Conservation (phyloP, 352 stramenopile genomes). For the Globisporangium takayamanum region DNA sequence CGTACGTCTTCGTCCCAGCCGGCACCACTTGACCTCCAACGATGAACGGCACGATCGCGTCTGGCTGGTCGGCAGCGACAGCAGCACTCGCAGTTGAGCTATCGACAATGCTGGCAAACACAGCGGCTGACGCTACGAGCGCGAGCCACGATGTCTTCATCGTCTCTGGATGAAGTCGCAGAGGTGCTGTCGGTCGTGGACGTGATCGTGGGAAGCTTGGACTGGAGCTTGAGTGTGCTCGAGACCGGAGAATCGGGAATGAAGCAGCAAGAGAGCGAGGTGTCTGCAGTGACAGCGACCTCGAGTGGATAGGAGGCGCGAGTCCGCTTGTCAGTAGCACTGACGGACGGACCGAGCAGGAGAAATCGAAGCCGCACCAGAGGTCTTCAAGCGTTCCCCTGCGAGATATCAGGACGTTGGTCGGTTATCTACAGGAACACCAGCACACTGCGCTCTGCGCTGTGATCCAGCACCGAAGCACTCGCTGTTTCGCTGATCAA, state of each 20-base stretch:
- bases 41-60: conserved; percentile 34
- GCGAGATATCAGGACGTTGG: too few relatives aligned
- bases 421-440: too few relatives aligned
- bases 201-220: too few relatives aligned
- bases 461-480: too few relatives aligned
- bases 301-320: too few relatives aligned
- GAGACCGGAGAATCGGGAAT: neutral
- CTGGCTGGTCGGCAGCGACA: neutral
- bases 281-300: too few relatives aligned
- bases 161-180: neutral
- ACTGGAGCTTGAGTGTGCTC: neutral
- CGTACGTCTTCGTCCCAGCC: conserved; percentile 28
- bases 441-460: too few relatives aligned
- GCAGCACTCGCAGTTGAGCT: neutral
- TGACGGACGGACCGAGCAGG: too few relatives aligned
- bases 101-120: neutral
- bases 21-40: conserved; percentile 37
- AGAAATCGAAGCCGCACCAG: too few relatives aligned
- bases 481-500: too few relatives aligned
- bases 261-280: neutral
- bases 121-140: neutral
- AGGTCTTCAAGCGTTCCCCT: too few relatives aligned
- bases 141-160: neutral
- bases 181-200: neutral
- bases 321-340: too few relatives aligned